phyloP scores from a whole-genome alignment of 2,329 filamentous ascomycete genomes.

The Thielaviopsis musarum region DNA sequence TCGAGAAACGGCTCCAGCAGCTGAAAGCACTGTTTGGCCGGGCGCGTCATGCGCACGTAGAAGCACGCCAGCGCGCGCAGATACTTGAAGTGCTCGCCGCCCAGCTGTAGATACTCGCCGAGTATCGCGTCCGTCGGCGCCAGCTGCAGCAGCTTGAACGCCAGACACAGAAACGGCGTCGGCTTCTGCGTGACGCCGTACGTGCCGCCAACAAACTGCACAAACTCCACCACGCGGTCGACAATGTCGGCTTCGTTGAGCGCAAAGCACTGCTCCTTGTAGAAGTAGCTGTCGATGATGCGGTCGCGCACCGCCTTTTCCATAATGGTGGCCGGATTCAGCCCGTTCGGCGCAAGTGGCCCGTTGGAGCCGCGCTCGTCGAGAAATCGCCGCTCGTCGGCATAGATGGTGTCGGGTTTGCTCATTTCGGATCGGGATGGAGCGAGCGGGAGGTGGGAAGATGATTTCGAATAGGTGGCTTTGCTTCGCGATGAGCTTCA shows the following conservation, averaged over 20 bases:
- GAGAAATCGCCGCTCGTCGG: conserved; percentile 67
- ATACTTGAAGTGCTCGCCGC: conserved; percentile 68
- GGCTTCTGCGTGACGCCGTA: conserved; percentile 73
- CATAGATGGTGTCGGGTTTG: conserved; percentile 39
- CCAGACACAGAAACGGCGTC: conserved; percentile 81
- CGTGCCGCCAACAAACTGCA: conserved; percentile 74
- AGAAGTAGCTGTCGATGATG: conserved; percentile 91
- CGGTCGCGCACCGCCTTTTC: conserved; percentile 92
- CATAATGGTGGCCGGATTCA: conserved; percentile 90
- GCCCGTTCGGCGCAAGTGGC: conserved; percentile 62
- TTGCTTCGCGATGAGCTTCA: not conserved
- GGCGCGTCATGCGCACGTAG: conserved; percentile 78
- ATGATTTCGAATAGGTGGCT: not conserved
- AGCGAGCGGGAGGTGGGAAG: not conserved
- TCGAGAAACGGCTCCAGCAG: conserved; percentile 68
- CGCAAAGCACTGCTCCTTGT: conserved; percentile 97
- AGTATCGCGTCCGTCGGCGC: conserved; percentile 65
- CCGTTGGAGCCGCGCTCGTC: conserved; percentile 77
- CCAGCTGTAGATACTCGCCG: conserved; percentile 60
- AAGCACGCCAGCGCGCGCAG: conserved; percentile 78
- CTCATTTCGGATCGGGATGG: conserved; percentile 3
- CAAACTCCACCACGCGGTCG: conserved; percentile 70
- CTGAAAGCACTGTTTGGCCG: conserved; percentile 62
- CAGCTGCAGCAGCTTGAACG: conserved; percentile 86
- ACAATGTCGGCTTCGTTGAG: conserved; percentile 73